Conservation (phyloP, 345 rosid genomes). For the Gossypium thurberi region DNA sequence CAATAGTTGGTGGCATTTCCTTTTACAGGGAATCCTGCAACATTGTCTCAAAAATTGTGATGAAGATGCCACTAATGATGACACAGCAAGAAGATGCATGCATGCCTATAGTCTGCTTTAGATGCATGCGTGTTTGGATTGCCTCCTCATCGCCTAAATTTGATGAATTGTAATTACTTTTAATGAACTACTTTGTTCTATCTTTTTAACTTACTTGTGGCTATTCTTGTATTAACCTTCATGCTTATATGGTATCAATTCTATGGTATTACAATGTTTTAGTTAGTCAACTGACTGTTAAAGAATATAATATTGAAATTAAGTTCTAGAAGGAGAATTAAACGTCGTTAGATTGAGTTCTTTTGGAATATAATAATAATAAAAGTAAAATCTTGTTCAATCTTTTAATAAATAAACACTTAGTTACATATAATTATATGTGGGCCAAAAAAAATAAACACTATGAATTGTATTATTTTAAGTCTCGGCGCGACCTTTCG, state of each 20-base stretch:
- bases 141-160: background rate
- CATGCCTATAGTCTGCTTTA: background rate
- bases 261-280: background rate
- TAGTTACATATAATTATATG: too few species aligned
- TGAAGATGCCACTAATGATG: background rate
- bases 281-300: background rate
- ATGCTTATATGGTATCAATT: conserved; percentile 4
- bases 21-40: conserved; percentile 33
- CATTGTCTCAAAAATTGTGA: conserved; percentile 23
- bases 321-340: background rate
- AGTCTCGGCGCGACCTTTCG: too few species aligned
- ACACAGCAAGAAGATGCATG: conserved; percentile 5
- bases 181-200: conserved; percentile 6
- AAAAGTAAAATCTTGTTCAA: too few species aligned
- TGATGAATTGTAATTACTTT: conserved; percentile 13
- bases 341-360: too few species aligned
- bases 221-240: conserved; percentile 10
- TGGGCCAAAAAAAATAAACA: too few species aligned
- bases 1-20: conserved; percentile 5
- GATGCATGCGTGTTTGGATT: conserved; percentile 8
- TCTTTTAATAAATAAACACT: too few species aligned
- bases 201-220: background rate
- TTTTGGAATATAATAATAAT: too few species aligned
- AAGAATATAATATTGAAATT: background rate
- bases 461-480: too few species aligned